Conservation (phyloP, 176 grass and related monocot species). For the Musa acuminata region DNA sequence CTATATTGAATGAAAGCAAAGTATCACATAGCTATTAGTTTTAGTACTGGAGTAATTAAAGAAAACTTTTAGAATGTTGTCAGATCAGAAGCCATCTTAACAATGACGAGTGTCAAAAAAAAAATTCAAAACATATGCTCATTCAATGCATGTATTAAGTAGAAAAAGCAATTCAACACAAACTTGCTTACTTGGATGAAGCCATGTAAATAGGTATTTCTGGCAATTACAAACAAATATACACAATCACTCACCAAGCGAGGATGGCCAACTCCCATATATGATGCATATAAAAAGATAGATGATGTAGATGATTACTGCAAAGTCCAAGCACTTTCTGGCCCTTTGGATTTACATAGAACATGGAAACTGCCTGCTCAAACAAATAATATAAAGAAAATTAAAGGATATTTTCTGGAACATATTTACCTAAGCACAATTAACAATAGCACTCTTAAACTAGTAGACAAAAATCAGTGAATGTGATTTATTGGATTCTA, state of each 20-base stretch:
- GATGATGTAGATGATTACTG: slow-evolving; percentile 80
- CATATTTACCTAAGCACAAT: too few species aligned
- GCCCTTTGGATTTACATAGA: slow-evolving; percentile 84
- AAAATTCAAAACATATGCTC: too few species aligned
- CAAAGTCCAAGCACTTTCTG: slow-evolving; percentile 84
- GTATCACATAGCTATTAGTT: too few species aligned
- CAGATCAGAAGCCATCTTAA: too few species aligned
- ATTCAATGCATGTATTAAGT: too few species aligned
- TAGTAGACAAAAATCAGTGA: too few species aligned
- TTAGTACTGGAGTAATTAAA: too few species aligned
- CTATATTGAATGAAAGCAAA: too few species aligned
- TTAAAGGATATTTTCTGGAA: slow-evolving; percentile 11
- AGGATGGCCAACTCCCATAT: slow-evolving; percentile 91
- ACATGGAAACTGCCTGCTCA: slow-evolving; percentile 58
- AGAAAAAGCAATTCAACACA: background rate
- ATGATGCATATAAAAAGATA: slow-evolving; percentile 97
- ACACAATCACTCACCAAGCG: slow-evolving; percentile 80
- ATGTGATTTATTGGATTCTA: too few species aligned
- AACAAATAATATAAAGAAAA: slow-evolving; percentile 21
- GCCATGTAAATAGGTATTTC: slow-evolving; percentile 72
- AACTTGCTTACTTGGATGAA: slow-evolving; percentile 70
- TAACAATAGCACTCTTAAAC: too few species aligned
- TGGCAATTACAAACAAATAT: slow-evolving; percentile 62
- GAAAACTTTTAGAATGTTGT: too few species aligned
- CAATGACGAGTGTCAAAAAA: too few species aligned